Evolutionary conservation across 495 filamentous ascomycete genomes (phyloP).

Genomic region (Aspergillus egyptiacus): DNA sequence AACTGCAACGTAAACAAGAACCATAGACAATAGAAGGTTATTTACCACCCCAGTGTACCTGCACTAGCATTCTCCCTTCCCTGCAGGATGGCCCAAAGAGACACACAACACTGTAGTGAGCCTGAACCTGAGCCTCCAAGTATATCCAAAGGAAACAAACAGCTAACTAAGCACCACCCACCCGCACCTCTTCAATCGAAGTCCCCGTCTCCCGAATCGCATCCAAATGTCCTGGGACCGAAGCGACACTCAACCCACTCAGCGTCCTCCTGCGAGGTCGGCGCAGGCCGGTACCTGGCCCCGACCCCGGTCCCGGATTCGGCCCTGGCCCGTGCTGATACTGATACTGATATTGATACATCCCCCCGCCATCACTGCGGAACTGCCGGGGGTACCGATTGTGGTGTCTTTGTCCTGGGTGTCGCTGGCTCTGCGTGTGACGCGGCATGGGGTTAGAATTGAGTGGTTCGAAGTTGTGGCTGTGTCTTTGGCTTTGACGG

Average conservation of each 20-base stretch:
- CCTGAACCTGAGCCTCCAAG: no score
- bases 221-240: constrained; percentile 23
- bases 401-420: constrained; percentile 1
- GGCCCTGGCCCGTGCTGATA: not conserved
- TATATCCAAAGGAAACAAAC: no score
- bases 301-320: no score
- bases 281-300: constrained; percentile 9
- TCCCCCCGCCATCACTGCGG: constrained; percentile 30
- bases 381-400: constrained; percentile 17
- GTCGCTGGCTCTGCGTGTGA: constrained; percentile 15
- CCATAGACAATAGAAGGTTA: no score
- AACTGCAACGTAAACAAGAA: no score
- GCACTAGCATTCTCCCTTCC: no score
- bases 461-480: constrained; percentile 26
- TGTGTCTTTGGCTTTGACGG: constrained; percentile 20
- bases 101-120: not conserved
- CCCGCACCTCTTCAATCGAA: constrained; percentile 25
- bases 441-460: constrained; percentile 17
- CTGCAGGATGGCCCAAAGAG: no score
- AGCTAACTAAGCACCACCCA: constrained; percentile 2
- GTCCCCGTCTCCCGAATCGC: constrained; percentile 32
- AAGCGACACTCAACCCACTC: constrained; percentile 15
- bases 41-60: no score
- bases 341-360: constrained; percentile 27
- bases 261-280: constrained; percentile 35